Conservation (phyloP, 2,329 filamentous ascomycete genomes). For the Fusarium sp. region DNA sequence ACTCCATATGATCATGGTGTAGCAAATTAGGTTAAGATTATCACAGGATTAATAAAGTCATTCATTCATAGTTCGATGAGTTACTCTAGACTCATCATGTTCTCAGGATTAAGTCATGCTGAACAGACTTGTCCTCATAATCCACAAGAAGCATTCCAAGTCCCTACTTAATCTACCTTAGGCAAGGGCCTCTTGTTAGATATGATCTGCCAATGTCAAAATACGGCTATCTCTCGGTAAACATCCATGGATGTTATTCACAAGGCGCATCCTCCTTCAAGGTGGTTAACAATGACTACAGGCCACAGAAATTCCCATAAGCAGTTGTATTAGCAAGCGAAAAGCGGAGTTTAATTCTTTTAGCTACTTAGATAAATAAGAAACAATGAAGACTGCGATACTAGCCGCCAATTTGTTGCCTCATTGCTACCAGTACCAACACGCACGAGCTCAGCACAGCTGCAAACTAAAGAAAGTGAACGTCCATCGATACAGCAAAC, state of each 20-base stretch:
- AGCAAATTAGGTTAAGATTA: background rate
- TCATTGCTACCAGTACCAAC: constrained; percentile 14
- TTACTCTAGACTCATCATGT: background rate
- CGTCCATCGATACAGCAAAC: background rate
- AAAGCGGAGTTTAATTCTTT: background rate
- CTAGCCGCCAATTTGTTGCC: constrained; percentile 1
- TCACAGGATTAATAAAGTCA: background rate
- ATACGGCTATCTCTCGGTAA: background rate
- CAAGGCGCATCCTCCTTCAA: too few species aligned
- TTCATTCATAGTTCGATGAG: background rate
- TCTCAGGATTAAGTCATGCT: background rate
- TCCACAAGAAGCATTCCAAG: background rate
- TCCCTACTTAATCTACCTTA: background rate
- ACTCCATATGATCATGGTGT: background rate
- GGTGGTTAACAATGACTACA: background rate
- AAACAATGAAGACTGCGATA: constrained; percentile 10
- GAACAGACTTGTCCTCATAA: background rate
- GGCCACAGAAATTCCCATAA: background rate
- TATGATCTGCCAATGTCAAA: background rate
- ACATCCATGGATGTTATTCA: too few species aligned
- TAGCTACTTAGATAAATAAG: background rate
- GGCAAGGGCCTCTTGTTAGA: background rate
- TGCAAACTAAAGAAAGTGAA: constrained; percentile 5
- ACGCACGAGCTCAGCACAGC: background rate
- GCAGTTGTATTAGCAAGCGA: background rate